Base-by-base conservation (phyloP, 1,284 basidiomycete genomes). In the Baeospora myosura region DNA sequence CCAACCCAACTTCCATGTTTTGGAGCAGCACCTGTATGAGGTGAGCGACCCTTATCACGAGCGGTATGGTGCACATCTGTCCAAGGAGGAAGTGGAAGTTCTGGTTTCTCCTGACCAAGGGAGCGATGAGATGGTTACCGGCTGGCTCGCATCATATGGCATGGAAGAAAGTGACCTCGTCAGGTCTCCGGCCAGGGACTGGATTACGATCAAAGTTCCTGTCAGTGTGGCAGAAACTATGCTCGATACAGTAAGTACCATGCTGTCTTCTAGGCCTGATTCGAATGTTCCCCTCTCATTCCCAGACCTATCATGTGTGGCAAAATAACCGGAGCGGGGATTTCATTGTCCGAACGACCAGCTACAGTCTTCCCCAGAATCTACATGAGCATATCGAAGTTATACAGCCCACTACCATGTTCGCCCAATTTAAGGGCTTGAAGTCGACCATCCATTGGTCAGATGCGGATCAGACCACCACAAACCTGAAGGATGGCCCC, bases 1-100 rank as follows among this genome's bases (percentile, higher is more conserved):
- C 7, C 78, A 79, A 52, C 60, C 70, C 14, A 66, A 72, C 48
- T 73, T 79, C 44, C 45, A 59, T 26, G 55, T 57, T 38, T 61
- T 82, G 30, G 72, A 80, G 51, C 49, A 64, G 26, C 68, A 74
- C 42, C 62, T 81, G 3, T 69, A 65, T 52, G 71, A 74, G 50
- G 63, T 78, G 18, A 78, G 77, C 54, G 64, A 71, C 47, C 66
- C 78, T 11, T 49, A 54, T 42, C 66, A 74, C 41, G 48, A 60
- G 3, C 66, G 55, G 28, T 57, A 57, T 43, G 72, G 75, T 24
- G 55, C 65, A 42, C 72, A 74, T 48, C 58, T 76, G 14, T 64
- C 69, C 21, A 68, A 68, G 46, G 64, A 68, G 40, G 60, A 76
- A 25, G 71, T 76, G 2, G 63, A 69, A 16, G 58, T 53, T 2